Conservation (phyloP, 805 yeast genomes). For the Candida oleophila region DNA sequence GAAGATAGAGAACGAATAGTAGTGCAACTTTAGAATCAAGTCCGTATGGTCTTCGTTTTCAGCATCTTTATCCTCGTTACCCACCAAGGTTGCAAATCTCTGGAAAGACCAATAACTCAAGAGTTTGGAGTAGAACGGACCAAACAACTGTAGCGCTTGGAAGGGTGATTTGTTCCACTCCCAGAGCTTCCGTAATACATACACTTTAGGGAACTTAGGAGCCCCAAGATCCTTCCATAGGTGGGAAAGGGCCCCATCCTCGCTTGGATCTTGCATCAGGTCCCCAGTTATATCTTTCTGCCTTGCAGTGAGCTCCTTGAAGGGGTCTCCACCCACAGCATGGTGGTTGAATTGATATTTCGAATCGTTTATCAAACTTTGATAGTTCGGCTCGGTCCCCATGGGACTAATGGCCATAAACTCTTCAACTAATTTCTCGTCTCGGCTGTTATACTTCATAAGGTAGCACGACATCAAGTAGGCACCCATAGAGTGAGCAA, state of each 20-base stretch:
- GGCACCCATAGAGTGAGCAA: conserved; percentile 46
- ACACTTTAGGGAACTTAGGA: conserved; percentile 37
- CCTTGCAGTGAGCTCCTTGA: conserved; percentile 26
- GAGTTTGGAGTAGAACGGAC: conserved; percentile 40
- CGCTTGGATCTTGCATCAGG: background rate
- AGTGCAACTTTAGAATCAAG: conserved; percentile 35
- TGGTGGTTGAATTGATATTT: conserved; percentile 34
- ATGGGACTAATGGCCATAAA: conserved; percentile 38
- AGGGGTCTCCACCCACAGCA: conserved; percentile 34
- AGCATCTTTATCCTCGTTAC: conserved; percentile 13
- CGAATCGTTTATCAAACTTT: conserved; percentile 31
- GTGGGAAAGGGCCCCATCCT: conserved; percentile 7
- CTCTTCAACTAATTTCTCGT: conserved; percentile 17
- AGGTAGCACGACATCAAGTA: conserved; percentile 39
- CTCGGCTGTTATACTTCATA: conserved; percentile 31
- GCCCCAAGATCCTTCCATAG: conserved; percentile 35
- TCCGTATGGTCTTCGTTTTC: conserved; percentile 10
- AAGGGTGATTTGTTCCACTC: conserved; percentile 38
- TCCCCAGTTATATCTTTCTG: conserved; percentile 5
- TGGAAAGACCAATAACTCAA: conserved; percentile 43
- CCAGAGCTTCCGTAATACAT: conserved; percentile 34
- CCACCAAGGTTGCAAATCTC: conserved; percentile 30
- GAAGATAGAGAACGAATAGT: conserved; percentile 40
- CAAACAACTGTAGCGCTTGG: conserved; percentile 34
- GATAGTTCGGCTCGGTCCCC: conserved; percentile 41